These are phyloP conservation scores for Hymenoscyphus occultus DNA, from an alignment of 2,329 filamentous ascomycete genomes.

Conservation along the genomic window DNA sequence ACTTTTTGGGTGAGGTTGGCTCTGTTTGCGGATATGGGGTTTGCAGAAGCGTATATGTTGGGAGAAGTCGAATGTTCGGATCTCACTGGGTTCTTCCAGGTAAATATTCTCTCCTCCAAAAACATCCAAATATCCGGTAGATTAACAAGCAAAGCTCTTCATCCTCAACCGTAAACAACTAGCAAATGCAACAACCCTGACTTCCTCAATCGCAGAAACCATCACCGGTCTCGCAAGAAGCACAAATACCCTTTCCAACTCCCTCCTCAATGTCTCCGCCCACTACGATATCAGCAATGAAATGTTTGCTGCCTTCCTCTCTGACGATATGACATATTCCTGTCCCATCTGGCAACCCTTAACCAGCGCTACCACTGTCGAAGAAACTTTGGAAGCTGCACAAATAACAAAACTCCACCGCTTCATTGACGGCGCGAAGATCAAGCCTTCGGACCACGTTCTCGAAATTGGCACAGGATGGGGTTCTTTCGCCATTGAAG, in stretches of 20 bases:
- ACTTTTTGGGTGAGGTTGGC: slow-evolving; percentile 68
- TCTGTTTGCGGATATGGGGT: slow-evolving; percentile 72
- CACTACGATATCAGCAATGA: slow-evolving; percentile 76
- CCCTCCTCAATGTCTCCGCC: slow-evolving; percentile 64
- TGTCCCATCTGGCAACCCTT: slow-evolving; percentile 62
- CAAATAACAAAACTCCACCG: slow-evolving; percentile 65
- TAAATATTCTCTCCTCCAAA: slow-evolving; percentile 34
- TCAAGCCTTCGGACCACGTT: slow-evolving; percentile 64
- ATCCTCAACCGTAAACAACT: slow-evolving; percentile 64
- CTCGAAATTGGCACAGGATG: slow-evolving; percentile 75
- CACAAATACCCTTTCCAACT: slow-evolving; percentile 56
- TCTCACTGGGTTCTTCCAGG: slow-evolving; percentile 66
- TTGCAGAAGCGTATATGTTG: slow-evolving; percentile 65
- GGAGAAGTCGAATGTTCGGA: slow-evolving; percentile 66
- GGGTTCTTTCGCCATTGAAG: slow-evolving; percentile 71
- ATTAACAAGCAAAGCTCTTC: slow-evolving; percentile 52
- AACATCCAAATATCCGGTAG: not conserved
- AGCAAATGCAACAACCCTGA: slow-evolving; percentile 60
- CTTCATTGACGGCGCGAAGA: slow-evolving; percentile 62
- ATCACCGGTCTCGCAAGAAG: slow-evolving; percentile 56
- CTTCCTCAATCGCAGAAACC: slow-evolving; percentile 56
- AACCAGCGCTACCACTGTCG: slow-evolving; percentile 40
- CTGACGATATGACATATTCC: slow-evolving; percentile 74
- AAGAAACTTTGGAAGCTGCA: slow-evolving; percentile 61
- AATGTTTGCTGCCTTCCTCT: slow-evolving; percentile 72